Conservation (phyloP, 805 yeast genomes). For the Lachancea dasiensis region DNA sequence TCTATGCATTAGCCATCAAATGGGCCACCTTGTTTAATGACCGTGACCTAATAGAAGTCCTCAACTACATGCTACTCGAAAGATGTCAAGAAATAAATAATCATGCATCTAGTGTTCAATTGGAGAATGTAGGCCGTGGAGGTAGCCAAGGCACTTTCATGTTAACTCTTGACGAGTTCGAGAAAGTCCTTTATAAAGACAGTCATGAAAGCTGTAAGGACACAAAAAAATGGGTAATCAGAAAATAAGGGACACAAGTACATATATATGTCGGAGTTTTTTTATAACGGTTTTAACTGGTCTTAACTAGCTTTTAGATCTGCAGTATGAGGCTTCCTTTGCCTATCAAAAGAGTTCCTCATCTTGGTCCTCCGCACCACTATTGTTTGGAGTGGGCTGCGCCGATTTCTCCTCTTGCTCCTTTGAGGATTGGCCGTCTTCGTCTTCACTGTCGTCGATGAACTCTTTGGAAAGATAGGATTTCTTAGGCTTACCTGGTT, state of each 20-base stretch:
- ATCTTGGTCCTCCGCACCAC: slow-evolving; percentile 18
- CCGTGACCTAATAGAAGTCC: slow-evolving; percentile 48
- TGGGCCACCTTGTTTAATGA: slow-evolving; percentile 76
- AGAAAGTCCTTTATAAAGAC: slow-evolving; percentile 49
- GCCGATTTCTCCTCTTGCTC: slow-evolving; percentile 22
- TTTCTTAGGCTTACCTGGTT: slow-evolving; percentile 19
- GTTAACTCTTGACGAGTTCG: slow-evolving; percentile 69
- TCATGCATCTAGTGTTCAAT: slow-evolving; percentile 40
- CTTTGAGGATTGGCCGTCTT: slow-evolving; percentile 17
- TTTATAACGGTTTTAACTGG: not conserved
- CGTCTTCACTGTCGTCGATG: slow-evolving; percentile 42
- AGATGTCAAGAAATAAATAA: slow-evolving; percentile 71
- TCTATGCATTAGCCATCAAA: slow-evolving; percentile 60
- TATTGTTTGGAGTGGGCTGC: slow-evolving; percentile 16
- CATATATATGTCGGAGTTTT: not conserved
- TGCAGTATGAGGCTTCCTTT: too few relatives aligned
- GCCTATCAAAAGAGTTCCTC: too few relatives aligned
- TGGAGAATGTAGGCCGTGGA: slow-evolving; percentile 19
- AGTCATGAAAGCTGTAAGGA: slow-evolving; percentile 48
- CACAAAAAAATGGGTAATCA: slow-evolving; percentile 37
- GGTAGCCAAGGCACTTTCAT: slow-evolving; percentile 37
- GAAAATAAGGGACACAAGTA: slow-evolving; percentile 12
- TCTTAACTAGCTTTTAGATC: not conserved
- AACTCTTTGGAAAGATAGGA: slow-evolving; percentile 34
- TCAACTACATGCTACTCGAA: slow-evolving; percentile 48